Percentiles rank a stretch among this genome's conserved stretches.
phyloP scores from a whole-genome alignment of 1,139 yeast species.

The Suhomyces guaymorum region DNA sequence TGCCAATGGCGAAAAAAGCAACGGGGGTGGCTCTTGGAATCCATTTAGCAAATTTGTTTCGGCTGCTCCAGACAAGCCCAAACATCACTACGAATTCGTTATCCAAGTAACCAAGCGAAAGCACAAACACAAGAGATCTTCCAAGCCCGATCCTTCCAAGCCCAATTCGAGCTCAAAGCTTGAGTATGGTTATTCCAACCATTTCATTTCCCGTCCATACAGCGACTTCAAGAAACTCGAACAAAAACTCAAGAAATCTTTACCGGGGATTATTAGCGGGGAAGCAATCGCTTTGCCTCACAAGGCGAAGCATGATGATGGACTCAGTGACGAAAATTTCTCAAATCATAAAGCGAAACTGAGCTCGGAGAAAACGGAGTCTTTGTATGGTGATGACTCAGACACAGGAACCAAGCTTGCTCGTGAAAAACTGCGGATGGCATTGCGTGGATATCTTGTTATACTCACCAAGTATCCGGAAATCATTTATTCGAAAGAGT shows the following conservation, averaged over 20 bases:
- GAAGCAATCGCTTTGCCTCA: constrained; percentile 51
- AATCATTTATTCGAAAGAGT: constrained; percentile 51
- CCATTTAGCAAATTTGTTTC: constrained; percentile 20
- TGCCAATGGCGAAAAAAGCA: background rate
- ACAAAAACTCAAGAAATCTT: constrained; percentile 47
- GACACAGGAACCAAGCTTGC: constrained; percentile 18
- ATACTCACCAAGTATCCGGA: constrained; percentile 55
- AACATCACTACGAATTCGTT: constrained; percentile 46
- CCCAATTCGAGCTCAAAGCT: too few species aligned
- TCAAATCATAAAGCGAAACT: too few species aligned
- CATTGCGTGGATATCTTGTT: constrained; percentile 71
- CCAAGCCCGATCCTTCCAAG: too few species aligned
- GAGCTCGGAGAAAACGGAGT: constrained; percentile 5
- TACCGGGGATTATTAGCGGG: constrained; percentile 74
- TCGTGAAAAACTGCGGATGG: constrained; percentile 69
- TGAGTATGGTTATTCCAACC: constrained; percentile 23
- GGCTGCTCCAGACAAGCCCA: constrained; percentile 20
- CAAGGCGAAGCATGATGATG: constrained; percentile 49
- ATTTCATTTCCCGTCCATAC: constrained; percentile 62
- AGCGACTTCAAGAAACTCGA: constrained; percentile 64
- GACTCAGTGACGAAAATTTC: constrained; percentile 17
- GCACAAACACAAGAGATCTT: too few species aligned
- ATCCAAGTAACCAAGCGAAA: too few species aligned
- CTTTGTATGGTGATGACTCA: background rate
- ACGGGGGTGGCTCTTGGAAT: constrained; percentile 24